A percentile compares a stretch with the other conserved stretches of the same genome.
phyloP scores from a whole-genome alignment of 768 basidiomycete genomes.

The Gymnopilus dilepis region DNA sequence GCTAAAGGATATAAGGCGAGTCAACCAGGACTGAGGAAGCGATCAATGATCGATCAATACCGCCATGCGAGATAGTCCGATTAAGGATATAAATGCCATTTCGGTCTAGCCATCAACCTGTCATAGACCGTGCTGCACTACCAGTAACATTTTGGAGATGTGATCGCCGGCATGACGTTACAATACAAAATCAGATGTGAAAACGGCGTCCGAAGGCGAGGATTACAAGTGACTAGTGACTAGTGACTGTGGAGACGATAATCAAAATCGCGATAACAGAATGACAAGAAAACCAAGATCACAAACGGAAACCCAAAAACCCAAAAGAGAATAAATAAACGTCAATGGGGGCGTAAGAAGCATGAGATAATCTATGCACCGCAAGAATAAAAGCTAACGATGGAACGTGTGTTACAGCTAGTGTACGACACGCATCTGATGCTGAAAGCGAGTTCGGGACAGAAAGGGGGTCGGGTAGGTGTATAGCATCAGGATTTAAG shows the following conservation, averaged over 20 bases:
- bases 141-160: too few species aligned
- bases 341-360: slow-evolving; percentile 4
- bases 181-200: background rate
- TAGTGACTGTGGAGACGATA: too few species aligned
- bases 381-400: slow-evolving; percentile 8
- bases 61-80: background rate
- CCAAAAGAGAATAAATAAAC: slow-evolving; percentile 22
- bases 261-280: background rate
- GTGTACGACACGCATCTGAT: background rate
- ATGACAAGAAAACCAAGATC: background rate
- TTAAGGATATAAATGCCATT: slow-evolving; percentile 2
- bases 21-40: too few species aligned
- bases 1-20: too few species aligned
- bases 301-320: background rate
- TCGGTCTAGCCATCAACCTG: too few species aligned
- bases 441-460: background rate
- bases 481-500: too few species aligned
- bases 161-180: too few species aligned
- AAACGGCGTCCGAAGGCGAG: background rate
- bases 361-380: slow-evolving; percentile 4
- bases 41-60: background rate
- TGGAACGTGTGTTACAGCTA: background rate
- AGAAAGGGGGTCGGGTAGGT: background rate
- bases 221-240: slow-evolving; percentile 2
- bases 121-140: too few species aligned